Conservation (phyloP, 257 asterid species). For the Solanum habrochaites region DNA sequence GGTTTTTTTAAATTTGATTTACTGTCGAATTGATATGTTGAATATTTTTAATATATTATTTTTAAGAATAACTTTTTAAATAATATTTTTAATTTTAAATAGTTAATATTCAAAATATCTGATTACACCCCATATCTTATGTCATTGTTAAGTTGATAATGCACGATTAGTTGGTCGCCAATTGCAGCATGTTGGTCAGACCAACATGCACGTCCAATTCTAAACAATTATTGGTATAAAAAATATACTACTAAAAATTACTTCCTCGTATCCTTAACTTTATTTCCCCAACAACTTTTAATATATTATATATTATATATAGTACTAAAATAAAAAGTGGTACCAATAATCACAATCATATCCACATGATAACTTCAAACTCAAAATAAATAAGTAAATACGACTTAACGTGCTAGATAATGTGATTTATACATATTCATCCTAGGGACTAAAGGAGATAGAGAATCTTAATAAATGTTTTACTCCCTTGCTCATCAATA, state of each 20-base stretch:
- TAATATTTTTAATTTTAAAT: accelerated
- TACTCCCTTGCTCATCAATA: too few species aligned
- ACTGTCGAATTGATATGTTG: accelerated
- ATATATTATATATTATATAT: too few species aligned
- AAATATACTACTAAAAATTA: not conserved
- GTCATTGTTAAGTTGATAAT: not conserved
- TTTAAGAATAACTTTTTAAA: too few species aligned
- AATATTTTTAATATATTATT: not conserved
- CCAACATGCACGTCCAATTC: not conserved
- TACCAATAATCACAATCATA: not conserved
- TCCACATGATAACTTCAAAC: too few species aligned
- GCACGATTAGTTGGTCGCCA: not conserved
- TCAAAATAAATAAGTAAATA: not conserved
- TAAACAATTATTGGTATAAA: not conserved
- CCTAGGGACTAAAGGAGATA: not conserved
- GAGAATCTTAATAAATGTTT: too few species aligned
- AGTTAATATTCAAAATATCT: accelerated
- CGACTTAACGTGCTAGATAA: not conserved
- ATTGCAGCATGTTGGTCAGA: not conserved
- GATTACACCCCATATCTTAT: too few species aligned
- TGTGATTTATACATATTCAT: not conserved
- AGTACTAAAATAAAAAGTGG: not conserved
- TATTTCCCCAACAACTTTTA: not conserved
- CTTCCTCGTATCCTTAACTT: not conserved
- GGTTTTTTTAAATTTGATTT: not conserved